These are phyloP conservation scores for Fusarium staphyleae DNA, from an alignment of 2,329 filamentous ascomycete genomes.

Conservation along the genomic window DNA sequence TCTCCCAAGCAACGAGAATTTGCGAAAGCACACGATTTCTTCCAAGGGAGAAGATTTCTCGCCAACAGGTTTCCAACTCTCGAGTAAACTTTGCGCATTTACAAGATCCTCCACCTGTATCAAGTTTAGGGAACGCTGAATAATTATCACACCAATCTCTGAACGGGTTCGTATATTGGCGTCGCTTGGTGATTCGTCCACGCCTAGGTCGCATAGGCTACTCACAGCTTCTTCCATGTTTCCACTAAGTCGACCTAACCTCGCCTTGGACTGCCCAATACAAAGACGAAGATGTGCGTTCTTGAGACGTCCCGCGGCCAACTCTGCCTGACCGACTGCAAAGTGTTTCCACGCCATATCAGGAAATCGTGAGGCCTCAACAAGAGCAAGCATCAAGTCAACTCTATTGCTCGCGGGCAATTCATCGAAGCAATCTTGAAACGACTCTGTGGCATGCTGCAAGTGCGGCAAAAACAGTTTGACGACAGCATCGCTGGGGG, in stretches of 20 bases:
- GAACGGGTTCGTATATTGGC: constrained; percentile 22
- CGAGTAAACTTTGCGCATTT: constrained; percentile 22
- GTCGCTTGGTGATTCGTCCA: constrained; percentile 1
- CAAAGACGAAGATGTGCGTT: constrained; percentile 29
- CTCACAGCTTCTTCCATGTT: constrained; percentile 30
- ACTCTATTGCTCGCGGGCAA: constrained; percentile 19
- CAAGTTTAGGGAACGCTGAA: constrained; percentile 29
- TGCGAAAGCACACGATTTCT: constrained; percentile 29
- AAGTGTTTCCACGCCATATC: constrained; percentile 38
- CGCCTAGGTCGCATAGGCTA: constrained; percentile 21
- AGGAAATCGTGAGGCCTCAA: constrained; percentile 35
- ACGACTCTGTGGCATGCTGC: constrained; percentile 21
- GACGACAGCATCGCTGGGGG: constrained; percentile 19
- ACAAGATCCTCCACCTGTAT: constrained; percentile 31
- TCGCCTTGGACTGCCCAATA: constrained; percentile 28
- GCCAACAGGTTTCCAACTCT: constrained; percentile 24
- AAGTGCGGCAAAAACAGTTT: constrained; percentile 32
- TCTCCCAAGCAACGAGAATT: constrained; percentile 29
- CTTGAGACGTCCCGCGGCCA: constrained; percentile 25
- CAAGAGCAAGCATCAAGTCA: constrained; percentile 34
- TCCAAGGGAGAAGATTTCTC: constrained; percentile 25
- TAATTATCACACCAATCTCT: constrained; percentile 23
- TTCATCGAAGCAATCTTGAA: constrained; percentile 26
- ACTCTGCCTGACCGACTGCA: constrained; percentile 26
- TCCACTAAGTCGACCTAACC: constrained; percentile 31